Evolutionary conservation across 352 stramenopile genomes (phyloP).

Genomic region (Phytophthora pluvialis): DNA sequence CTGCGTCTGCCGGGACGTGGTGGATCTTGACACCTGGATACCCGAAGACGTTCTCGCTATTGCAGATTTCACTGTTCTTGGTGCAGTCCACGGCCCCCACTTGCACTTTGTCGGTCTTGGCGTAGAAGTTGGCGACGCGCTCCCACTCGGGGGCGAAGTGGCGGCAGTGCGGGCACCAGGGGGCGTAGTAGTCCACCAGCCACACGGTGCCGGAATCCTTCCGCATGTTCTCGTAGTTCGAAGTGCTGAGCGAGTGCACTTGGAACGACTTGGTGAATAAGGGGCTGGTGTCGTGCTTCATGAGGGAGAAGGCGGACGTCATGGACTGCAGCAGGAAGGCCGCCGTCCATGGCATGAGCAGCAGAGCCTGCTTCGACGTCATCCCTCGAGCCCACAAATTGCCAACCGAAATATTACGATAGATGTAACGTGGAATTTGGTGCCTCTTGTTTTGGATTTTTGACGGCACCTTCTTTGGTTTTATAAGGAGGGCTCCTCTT

Average conservation of each 20-base stretch:
- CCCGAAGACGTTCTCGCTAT: conserved; percentile 59
- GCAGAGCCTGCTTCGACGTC: background rate
- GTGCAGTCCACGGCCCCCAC: conserved; percentile 85
- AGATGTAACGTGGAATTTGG: conserved; percentile 7
- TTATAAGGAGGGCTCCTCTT: too few relatives aligned
- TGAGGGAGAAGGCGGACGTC: conserved; percentile 27
- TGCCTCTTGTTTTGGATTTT: too few relatives aligned
- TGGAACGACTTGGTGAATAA: conserved; percentile 79
- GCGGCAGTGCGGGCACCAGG: conserved; percentile 86
- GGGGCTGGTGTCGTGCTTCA: conserved; percentile 53
- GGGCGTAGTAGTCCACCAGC: conserved; percentile 88
- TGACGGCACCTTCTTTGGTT: too few relatives aligned
- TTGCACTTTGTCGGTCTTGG: conserved; percentile 53
- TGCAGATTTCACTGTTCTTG: conserved; percentile 60
- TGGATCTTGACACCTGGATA: conserved; percentile 81
- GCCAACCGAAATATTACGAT: conserved; percentile 5
- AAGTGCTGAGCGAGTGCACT: conserved; percentile 46
- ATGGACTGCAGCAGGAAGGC: conserved; percentile 14
- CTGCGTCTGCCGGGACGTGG: conserved; percentile 54
- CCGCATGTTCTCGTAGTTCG: conserved; percentile 54
- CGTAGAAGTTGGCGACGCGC: conserved; percentile 74
- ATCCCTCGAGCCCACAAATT: background rate
- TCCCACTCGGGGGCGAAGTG: conserved; percentile 81
- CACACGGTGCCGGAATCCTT: conserved; percentile 65
- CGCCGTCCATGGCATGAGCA: conserved; percentile 10